These are phyloP conservation scores for Naganishia liquefaciens DNA, from an alignment of 1,284 basidiomycete species.

Conservation along the genomic window DNA sequence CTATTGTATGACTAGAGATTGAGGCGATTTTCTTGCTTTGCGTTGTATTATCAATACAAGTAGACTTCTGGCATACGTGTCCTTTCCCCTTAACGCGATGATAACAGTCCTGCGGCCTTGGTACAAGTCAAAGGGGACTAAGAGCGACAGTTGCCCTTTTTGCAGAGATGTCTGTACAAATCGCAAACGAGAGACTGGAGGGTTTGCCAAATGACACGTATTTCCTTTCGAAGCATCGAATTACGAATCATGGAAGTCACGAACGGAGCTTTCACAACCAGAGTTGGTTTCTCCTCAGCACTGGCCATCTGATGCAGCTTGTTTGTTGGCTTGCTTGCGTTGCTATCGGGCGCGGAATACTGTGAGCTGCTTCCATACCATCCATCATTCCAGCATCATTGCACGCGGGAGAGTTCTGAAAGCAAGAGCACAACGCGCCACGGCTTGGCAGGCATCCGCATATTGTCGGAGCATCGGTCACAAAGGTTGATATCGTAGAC, in stretches of 20 bases:
- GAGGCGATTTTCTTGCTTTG: not conserved
- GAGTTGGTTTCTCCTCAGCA: not conserved
- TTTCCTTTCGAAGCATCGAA: not conserved
- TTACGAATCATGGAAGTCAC: not conserved
- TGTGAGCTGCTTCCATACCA: slow-evolving; percentile 7
- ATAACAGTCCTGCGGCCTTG: too few relatives aligned
- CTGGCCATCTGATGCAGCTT: slow-evolving; percentile 10
- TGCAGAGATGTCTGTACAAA: too few relatives aligned
- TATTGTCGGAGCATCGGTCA: too few relatives aligned
- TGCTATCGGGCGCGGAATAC: not conserved
- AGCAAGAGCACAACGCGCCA: too few relatives aligned
- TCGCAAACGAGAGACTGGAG: too few relatives aligned
- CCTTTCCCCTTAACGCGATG: too few relatives aligned
- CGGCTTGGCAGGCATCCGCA: too few relatives aligned
- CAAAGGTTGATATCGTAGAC: not conserved
- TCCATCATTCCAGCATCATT: not conserved
- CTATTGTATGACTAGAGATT: not conserved
- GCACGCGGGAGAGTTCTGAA: too few relatives aligned
- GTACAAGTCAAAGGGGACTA: too few relatives aligned
- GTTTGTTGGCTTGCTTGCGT: slow-evolving; percentile 2
- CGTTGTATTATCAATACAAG: not conserved
- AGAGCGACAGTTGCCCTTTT: too few relatives aligned
- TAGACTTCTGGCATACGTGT: too few relatives aligned
- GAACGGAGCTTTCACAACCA: not conserved
- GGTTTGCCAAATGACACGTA: not conserved